Evolutionary conservation across 148 eudicot genomes (phyloP), one percentile per base, ranked within the genome.

Genomic region (Rhododendron griersonianum): DNA sequence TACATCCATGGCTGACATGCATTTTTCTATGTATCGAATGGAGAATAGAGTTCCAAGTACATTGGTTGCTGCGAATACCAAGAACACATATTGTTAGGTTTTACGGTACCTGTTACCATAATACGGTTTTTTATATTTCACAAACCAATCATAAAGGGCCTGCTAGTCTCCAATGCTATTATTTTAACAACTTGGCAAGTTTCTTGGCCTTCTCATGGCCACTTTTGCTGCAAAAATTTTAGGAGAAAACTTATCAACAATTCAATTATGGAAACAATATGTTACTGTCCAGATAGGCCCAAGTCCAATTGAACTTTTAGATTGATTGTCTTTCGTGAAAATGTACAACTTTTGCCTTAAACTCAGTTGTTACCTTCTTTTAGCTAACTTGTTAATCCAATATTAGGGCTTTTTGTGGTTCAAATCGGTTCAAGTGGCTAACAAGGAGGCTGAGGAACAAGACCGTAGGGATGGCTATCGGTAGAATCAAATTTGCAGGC

Each of bases 381-480:
- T 19, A 4, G 37, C 86, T 82, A 39, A 51, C 59, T 74, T 3
- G 7, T 18, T 15, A 23, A 80, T 82, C 55, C 16, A 48, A 88
- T 89, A 89, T 6, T 90, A 97, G 99, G 99, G 91, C 78, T 96
- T 92, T 86, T 89, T 96, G 86, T 96, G 98, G 99, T 97, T 61
- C 91, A 97, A 97, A 90, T 93, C 99, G 21, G 99, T 97, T 85
- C 91, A 95, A 93, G 90, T 85, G 87, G 98, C 98, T 78, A 97
- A 95, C 81, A 95, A 95, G 92, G 99, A 96, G 87, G 99, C 99
- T 69, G 99, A 96, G 84, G 99, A 96, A 83, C 99, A 96, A 89
- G 99, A 96, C 87, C 87, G 91, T 65, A 94, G 92, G 88, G 99
- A 96, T 81, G 99, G 99, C 80, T 94, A 81, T 84, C 84, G 37